Evolutionary conservation across 2,329 filamentous ascomycete species (phyloP), one percentile per base, ranked within the genome.

Genomic region (Pseudovirgaria hyperparasitica): DNA sequence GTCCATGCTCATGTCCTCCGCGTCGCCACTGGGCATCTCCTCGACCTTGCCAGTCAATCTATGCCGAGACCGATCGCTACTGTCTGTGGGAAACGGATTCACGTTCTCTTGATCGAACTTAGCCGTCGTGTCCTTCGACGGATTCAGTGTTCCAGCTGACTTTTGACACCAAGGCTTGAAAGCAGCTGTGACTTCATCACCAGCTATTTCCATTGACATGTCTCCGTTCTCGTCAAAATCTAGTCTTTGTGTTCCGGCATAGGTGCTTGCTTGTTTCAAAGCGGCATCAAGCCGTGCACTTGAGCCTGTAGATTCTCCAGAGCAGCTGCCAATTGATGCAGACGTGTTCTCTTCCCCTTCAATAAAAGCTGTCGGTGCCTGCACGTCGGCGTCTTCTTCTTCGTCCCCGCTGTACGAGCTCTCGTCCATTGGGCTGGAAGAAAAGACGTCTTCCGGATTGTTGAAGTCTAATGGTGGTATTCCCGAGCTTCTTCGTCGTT

Each of bases 1-100:
- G 41, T 96, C 87, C 87, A 96, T 94, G 13, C 82, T 90, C 65
- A 92, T 76, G 20, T 86, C 82, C 36, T 72, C 69, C 12, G 69
- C 66, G 14, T 66, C 58, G 9, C 62, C 60, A 9, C 9, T 35
- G 38, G 6, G 16, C 10, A 16, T 62, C 19, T 14, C 28, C 10
- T 16, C 21, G 10, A 30, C 24, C 13, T 41, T 40, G 4, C 39
- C 41, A 4, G 39, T 32, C 19, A 46, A 24, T 4, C 26, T 24
- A 24, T 29, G 14, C 9, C 18, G 38, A 39, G 28, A 12, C 47
- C 40, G 12, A 49, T 47, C 28, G 52, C 53, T 25, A 52, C 53
- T n/a, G 55, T 54, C 13, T 57, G 54, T 8, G 58, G 61, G 36
- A 64, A n/a, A 66, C 4, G 60, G 60, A 32, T 63, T 60, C 5